phyloP scores from a whole-genome alignment of 768 basidiomycete species.

The Xerocomus brunneocitrinus region DNA sequence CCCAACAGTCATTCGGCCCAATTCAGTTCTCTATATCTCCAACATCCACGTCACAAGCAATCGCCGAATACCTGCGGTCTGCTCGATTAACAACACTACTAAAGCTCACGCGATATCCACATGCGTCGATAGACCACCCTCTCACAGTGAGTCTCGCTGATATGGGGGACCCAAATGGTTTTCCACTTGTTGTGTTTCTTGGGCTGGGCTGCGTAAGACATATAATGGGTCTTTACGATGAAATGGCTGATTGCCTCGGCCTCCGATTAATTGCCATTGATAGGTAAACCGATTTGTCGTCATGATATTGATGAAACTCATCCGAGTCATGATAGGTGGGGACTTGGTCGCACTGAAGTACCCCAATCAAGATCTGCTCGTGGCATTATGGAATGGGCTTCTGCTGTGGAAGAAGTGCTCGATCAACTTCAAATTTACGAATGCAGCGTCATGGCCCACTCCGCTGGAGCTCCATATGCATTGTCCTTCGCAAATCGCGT shows the following conservation, averaged over 20 bases:
- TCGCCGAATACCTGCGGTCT: constrained; percentile 86
- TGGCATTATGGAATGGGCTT: constrained; percentile 88
- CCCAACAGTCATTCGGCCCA: constrained; percentile 26
- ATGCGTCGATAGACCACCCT: constrained; percentile 69
- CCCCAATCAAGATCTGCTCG: constrained; percentile 58
- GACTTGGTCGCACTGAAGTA: constrained; percentile 81
- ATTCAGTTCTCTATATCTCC: constrained; percentile 40
- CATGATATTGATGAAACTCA: constrained; percentile 9
- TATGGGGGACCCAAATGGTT: constrained; percentile 78
- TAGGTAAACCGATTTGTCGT: constrained; percentile 45
- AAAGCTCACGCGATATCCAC: constrained; percentile 72
- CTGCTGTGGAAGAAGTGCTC: constrained; percentile 85
- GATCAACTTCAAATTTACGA: constrained; percentile 71
- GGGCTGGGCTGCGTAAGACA: constrained; percentile 94
- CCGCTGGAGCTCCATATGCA: constrained; percentile 93
- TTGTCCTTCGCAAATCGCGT: constrained; percentile 78
- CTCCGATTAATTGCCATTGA: constrained; percentile 92
- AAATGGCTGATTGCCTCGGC: constrained; percentile 85
- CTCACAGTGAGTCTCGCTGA: constrained; percentile 91
- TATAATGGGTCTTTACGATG: constrained; percentile 92
- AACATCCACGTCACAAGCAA: constrained; percentile 59
- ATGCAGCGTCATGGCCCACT: constrained; percentile 92
- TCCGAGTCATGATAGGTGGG: constrained; percentile 60
- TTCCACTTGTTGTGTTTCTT: constrained; percentile 87
- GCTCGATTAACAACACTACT: constrained; percentile 79